Conservation (phyloP, 2,329 filamentous ascomycete species). For the Fusarium azukiicola region DNA sequence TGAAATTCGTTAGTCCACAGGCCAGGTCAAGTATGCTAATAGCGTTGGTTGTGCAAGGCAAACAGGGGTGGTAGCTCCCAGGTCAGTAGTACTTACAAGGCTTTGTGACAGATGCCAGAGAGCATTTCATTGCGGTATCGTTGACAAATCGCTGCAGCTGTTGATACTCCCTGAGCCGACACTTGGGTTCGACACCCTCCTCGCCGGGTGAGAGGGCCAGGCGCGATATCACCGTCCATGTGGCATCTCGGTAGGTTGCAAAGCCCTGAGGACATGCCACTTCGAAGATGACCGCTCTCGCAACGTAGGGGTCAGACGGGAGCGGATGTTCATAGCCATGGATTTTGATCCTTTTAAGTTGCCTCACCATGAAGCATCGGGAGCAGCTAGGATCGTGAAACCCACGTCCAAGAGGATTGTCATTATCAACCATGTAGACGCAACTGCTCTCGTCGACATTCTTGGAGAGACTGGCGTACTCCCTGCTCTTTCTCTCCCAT, state of each 20-base stretch:
- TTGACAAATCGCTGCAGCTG: conserved; percentile 47
- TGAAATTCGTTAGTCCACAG: conserved; percentile 25
- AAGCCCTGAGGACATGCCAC: conserved; percentile 61
- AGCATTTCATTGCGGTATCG: conserved; percentile 41
- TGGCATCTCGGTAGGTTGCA: conserved; percentile 64
- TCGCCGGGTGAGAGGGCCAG: conserved; percentile 54
- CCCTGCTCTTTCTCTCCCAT: conserved; percentile 55
- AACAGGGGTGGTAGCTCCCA: neutral
- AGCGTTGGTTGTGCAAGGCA: neutral
- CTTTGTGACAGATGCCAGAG: conserved; percentile 56
- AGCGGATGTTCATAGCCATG: conserved; percentile 65
- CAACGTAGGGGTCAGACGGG: conserved; percentile 55
- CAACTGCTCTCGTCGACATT: conserved; percentile 58
- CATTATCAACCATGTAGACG: conserved; percentile 52
- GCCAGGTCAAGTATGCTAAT: neutral
- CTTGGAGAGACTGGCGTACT: conserved; percentile 59
- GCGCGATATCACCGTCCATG: conserved; percentile 62
- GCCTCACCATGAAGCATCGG: conserved; percentile 59
- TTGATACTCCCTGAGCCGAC: conserved; percentile 49
- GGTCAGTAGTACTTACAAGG: conserved; percentile 52
- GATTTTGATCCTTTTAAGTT: conserved; percentile 60
- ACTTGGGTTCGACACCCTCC: conserved; percentile 46
- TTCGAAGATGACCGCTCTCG: conserved; percentile 66
- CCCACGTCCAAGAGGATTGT: conserved; percentile 31
- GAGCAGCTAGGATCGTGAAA: conserved; percentile 56